These are phyloP conservation scores for Gynochthodes officinalis DNA, from an alignment of 257 asterid species.

Conservation along the genomic window DNA sequence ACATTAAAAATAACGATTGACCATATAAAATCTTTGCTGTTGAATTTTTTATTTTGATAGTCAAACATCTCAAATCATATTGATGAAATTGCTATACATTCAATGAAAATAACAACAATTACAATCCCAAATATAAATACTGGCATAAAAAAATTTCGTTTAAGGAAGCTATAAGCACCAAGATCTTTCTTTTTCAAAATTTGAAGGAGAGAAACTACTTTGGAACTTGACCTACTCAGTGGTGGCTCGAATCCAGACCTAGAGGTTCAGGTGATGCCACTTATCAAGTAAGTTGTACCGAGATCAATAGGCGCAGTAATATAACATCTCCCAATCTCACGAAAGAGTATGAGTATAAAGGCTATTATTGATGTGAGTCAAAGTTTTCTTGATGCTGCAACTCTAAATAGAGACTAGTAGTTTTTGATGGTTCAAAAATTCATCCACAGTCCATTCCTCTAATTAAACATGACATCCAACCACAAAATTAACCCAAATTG, in stretches of 20 bases:
- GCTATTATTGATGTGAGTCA: background rate
- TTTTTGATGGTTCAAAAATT: background rate
- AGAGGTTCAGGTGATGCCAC: too few species aligned
- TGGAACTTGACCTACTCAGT: too few species aligned
- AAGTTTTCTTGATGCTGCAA: background rate
- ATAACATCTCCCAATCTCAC: background rate
- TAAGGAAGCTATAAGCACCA: background rate
- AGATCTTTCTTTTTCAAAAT: too few species aligned
- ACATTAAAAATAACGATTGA: background rate
- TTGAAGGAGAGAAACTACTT: background rate
- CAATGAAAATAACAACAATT: background rate
- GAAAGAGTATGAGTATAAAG: background rate
- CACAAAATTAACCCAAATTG: background rate
- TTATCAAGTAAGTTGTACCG: background rate
- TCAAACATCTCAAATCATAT: background rate
- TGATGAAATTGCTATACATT: background rate
- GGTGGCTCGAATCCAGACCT: too few species aligned
- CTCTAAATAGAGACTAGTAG: background rate
- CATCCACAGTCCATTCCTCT: background rate
- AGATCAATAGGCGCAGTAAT: background rate
- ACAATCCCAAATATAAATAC: background rate
- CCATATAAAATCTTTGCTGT: background rate
- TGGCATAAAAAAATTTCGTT: background rate
- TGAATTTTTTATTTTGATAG: background rate
- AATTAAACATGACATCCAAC: background rate